Percentiles rank a stretch among this genome's conserved stretches.
phyloP scores from a whole-genome alignment of 768 basidiomycete genomes.

The Termitomyces sp. region DNA sequence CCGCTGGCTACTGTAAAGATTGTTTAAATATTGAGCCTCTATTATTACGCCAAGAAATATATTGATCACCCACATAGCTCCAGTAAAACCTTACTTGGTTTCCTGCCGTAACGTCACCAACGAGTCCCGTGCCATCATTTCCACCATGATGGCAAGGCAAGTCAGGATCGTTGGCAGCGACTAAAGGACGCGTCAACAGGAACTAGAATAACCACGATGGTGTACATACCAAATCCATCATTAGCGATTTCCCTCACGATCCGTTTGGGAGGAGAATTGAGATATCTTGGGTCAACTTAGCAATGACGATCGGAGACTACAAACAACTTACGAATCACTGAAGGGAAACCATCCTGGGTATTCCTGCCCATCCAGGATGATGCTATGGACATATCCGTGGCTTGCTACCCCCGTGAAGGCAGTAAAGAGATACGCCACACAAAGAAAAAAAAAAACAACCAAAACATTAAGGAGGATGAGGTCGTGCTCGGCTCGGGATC shows the following conservation, averaged over 20 bases:
- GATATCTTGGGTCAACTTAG: neutral
- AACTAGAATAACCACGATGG: neutral
- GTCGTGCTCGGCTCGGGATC: neutral
- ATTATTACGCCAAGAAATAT: too few species aligned
- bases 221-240: neutral
- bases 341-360: neutral
- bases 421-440: neutral
- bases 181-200: neutral
- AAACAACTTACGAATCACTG: neutral
- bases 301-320: neutral
- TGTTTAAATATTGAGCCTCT: neutral
- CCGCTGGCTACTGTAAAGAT: neutral
- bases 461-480: neutral
- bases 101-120: neutral
- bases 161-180: neutral
- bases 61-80: neutral
- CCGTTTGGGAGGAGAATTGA: neutral
- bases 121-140: neutral
- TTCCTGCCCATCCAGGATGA: neutral
- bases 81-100: neutral
- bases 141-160: too few species aligned
- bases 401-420: neutral
- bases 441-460: neutral
- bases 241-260: neutral
- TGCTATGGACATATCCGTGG: neutral